These are phyloP conservation scores for Aspergillus coremiiformis DNA, from an alignment of 495 filamentous ascomycete species.

Conservation along the genomic window DNA sequence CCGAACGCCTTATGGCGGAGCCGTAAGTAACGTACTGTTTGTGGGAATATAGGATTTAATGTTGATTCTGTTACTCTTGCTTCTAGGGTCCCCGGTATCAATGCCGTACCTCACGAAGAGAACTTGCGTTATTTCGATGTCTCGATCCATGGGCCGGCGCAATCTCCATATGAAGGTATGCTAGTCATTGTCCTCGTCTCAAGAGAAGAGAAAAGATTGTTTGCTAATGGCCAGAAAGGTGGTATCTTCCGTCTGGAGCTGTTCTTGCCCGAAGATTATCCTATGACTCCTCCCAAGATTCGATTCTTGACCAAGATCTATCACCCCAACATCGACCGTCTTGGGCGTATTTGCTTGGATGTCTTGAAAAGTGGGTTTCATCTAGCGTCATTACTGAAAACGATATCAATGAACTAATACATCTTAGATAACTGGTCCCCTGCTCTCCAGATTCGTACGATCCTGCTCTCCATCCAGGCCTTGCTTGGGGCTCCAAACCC, in stretches of 20 bases:
- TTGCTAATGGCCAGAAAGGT: slow-evolving; percentile 44
- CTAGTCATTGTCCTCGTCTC: not conserved
- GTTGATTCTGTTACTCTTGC: slow-evolving; percentile 3
- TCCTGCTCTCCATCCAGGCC: slow-evolving; percentile 94
- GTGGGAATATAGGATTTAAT: not conserved
- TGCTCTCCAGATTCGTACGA: slow-evolving; percentile 94
- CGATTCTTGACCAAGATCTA: slow-evolving; percentile 98
- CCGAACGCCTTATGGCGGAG: slow-evolving; percentile 91
- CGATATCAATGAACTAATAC: not conserved
- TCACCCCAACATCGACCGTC: slow-evolving; percentile 96
- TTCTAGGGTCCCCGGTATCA: slow-evolving; percentile 86
- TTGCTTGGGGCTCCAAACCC: slow-evolving; percentile 94
- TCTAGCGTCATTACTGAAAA: no score
- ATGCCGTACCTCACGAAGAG: slow-evolving; percentile 94
- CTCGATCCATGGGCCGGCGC: slow-evolving; percentile 86
- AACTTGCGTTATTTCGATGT: slow-evolving; percentile 98
- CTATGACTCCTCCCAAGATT: slow-evolving; percentile 98
- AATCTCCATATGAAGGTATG: slow-evolving; percentile 89
- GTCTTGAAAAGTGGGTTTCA: slow-evolving; percentile 80
- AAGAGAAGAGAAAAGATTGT: not conserved
- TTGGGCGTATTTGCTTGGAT: slow-evolving; percentile 94
- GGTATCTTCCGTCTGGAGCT: slow-evolving; percentile 96
- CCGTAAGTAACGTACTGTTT: slow-evolving; percentile 54
- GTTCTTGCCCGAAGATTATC: slow-evolving; percentile 98
- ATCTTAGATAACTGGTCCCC: slow-evolving; percentile 92